Base-by-base conservation (phyloP, 371 early-diverging fungal species). In the Nematocida sp. region DNA sequence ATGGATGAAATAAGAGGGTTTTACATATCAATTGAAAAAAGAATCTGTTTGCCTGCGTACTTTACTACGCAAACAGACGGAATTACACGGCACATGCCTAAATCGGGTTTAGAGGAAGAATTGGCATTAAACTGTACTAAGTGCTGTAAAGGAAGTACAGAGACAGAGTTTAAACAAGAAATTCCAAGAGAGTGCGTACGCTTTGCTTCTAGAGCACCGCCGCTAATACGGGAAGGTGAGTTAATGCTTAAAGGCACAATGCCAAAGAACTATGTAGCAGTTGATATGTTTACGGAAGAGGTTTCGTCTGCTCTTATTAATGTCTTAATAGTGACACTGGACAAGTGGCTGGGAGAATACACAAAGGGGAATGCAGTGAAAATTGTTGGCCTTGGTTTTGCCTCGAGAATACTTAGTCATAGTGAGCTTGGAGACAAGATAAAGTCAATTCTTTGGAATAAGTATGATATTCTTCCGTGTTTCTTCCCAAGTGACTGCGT, bases 401-500 rank as follows among this genome's bases (percentile, higher is more conserved):
- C 84, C 2, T 50, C 62, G 3, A 27, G 44, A 6, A n/a, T 66
- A 18, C 60, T 78, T 4, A 11, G 27, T 6, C 20, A 40, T 7
- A 23, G 3, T 15, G 42, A 72, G 9, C 81, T 80, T 61, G 20
- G 20, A 45, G 73, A 84, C 50, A 40, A 52, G 25, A 61, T 82
- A 7, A 78, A 81, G 70, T 27, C 33, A 15, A 62, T 72, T 9
- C 54, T 84, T 15, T 84, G 84, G 84, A 20, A 40, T n/a, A 58
- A 72, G 64, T 78, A 80, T 55, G 84, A 84, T 62, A 80, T 80
- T 47, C 80, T 66, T 27, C 84, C 84, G 4, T 66, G 72, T 33
- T 73, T 84, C 58, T 84, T 73, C 39, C 60, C 58, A 18, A 67
- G 78, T 39, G 66, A 58, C 18, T 42, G 58, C 3, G 39, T 9